Conservation (phyloP, 2,329 filamentous ascomycete genomes). For the Curvularia eragrostidis region DNA sequence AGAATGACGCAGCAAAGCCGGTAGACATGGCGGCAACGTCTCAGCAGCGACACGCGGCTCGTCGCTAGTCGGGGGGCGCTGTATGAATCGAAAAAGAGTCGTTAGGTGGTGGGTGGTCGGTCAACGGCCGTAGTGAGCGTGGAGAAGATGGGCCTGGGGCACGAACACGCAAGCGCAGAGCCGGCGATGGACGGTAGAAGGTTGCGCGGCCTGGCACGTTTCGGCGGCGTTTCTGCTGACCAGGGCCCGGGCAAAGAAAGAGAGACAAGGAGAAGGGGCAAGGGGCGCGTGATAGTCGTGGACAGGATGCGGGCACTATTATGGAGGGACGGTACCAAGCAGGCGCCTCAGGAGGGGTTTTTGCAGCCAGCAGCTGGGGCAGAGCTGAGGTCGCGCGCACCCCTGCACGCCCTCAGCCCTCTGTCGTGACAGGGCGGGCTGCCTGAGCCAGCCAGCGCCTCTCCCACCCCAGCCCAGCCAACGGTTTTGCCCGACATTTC, state of each 20-base stretch:
- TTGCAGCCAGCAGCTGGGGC: slow-evolving; percentile 15
- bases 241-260: slow-evolving; percentile 14
- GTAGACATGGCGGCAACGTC: slow-evolving; percentile 39
- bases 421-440: slow-evolving; percentile 14
- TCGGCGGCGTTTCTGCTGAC: slow-evolving; percentile 14
- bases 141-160: slow-evolving; percentile 37
- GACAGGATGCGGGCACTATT: slow-evolving; percentile 1
- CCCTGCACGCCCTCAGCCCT: slow-evolving; percentile 12
- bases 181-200: slow-evolving; percentile 11
- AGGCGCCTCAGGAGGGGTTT: slow-evolving; percentile 17
- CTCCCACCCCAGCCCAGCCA: slow-evolving; percentile 5
- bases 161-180: slow-evolving; percentile 32
- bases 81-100: slow-evolving; percentile 15
- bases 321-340: neutral
- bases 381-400: slow-evolving; percentile 20
- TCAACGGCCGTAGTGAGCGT: slow-evolving; percentile 30
- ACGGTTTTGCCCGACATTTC: slow-evolving; percentile 15
- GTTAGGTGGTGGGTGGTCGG: slow-evolving; percentile 11
- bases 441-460: slow-evolving; percentile 3
- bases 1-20: slow-evolving; percentile 92
- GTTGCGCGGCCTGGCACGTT: slow-evolving; percentile 18
- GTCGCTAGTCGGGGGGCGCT: slow-evolving; percentile 18
- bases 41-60: slow-evolving; percentile 21
- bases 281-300: slow-evolving; percentile 15
- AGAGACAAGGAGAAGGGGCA: slow-evolving; percentile 8